Conservation (phyloP, 2,329 filamentous ascomycete genomes). For the Amesomyces nigricolor region DNA sequence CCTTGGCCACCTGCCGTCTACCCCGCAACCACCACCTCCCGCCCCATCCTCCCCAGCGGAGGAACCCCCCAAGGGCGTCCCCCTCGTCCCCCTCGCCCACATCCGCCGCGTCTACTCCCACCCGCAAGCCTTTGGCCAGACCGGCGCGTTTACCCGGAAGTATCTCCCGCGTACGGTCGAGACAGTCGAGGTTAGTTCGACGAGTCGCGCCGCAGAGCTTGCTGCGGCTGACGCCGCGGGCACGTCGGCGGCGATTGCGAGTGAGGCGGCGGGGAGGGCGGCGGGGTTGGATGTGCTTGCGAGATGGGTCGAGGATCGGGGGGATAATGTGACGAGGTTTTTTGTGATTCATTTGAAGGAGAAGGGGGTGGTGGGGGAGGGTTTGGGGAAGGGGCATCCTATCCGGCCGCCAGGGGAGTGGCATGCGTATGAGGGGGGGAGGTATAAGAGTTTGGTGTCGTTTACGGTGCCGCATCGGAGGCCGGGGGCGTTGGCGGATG, state of each 20-base stretch:
- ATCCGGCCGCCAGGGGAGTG: neutral
- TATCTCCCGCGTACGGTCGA: slow-evolving; percentile 65
- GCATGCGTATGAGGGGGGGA: slow-evolving; percentile 12
- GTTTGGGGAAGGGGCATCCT: neutral
- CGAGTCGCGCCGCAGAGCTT: slow-evolving; percentile 76
- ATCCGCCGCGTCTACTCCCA: slow-evolving; percentile 82
- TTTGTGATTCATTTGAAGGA: slow-evolving; percentile 51
- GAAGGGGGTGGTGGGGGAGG: neutral
- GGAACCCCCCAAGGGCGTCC: slow-evolving; percentile 26
- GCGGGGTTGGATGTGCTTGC: slow-evolving; percentile 66
- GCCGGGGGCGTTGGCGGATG: slow-evolving; percentile 78
- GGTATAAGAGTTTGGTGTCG: slow-evolving; percentile 66
- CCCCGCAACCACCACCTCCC: slow-evolving; percentile 42
- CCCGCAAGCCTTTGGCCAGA: slow-evolving; percentile 93
- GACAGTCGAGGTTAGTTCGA: slow-evolving; percentile 77
- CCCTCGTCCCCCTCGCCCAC: slow-evolving; percentile 48
- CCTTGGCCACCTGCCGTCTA: slow-evolving; percentile 45
- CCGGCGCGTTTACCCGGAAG: slow-evolving; percentile 64
- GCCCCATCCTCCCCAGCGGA: slow-evolving; percentile 7
- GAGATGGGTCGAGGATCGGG: slow-evolving; percentile 63
- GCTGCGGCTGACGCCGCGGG: slow-evolving; percentile 55
- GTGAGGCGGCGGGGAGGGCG: slow-evolving; percentile 63
- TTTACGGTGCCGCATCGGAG: slow-evolving; percentile 75
- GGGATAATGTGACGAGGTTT: slow-evolving; percentile 75
- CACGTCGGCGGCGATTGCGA: slow-evolving; percentile 70